phyloP scores from a whole-genome alignment of 2,329 filamentous ascomycete species.

The Geosmithia putterillii region DNA sequence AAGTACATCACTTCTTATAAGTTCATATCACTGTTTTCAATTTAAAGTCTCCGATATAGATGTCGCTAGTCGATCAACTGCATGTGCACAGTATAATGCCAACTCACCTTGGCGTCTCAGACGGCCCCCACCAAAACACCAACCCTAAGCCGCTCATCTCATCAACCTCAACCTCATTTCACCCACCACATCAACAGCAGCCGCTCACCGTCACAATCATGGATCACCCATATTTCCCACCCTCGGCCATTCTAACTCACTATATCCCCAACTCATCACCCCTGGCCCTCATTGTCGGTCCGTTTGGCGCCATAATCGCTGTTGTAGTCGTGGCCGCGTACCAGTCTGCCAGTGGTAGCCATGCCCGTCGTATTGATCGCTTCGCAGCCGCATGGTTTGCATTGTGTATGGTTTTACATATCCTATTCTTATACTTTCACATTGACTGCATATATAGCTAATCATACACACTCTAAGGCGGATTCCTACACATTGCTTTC shows the following conservation, averaged over 20 bases:
- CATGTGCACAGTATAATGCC: no score
- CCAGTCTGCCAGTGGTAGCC: slow-evolving; percentile 8
- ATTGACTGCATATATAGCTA: neutral
- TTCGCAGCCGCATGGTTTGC: slow-evolving; percentile 40
- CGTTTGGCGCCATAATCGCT: slow-evolving; percentile 20
- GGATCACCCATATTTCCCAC: slow-evolving; percentile 40
- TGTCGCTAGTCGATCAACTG: no score
- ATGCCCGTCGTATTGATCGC: slow-evolving; percentile 20
- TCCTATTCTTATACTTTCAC: neutral
- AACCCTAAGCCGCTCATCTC: neutral
- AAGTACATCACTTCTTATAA: no score
- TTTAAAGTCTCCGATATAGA: no score
- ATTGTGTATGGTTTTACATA: slow-evolving; percentile 28
- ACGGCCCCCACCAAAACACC: no score
- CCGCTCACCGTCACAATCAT: neutral
- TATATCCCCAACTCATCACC: slow-evolving; percentile 32
- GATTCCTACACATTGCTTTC: slow-evolving; percentile 67
- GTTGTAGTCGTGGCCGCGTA: slow-evolving; percentile 19
- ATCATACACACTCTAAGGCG: slow-evolving; percentile 27
- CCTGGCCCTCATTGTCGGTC: slow-evolving; percentile 21
- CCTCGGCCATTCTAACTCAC: slow-evolving; percentile 24
- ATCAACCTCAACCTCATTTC: neutral
- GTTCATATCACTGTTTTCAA: neutral
- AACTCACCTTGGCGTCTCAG: no score
- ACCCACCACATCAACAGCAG: neutral